Evolutionary conservation across 2,329 filamentous ascomycete species (phyloP).

Genomic region (Chaetomiaceae sp.): DNA sequence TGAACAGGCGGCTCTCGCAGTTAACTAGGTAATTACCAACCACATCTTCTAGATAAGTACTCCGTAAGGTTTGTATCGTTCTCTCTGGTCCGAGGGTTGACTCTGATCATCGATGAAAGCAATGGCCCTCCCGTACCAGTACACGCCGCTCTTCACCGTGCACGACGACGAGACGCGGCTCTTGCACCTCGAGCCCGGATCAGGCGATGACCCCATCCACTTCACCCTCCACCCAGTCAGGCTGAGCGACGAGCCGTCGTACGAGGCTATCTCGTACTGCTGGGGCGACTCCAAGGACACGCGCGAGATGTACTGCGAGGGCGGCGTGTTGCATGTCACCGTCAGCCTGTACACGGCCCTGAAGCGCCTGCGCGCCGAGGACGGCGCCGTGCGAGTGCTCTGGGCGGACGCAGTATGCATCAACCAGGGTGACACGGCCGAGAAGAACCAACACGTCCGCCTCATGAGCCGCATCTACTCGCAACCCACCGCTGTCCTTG

Average conservation of each 20-base stretch:
- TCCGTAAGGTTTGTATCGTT: too few relatives aligned
- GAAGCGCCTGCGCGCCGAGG: background rate
- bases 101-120: too few relatives aligned
- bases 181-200: background rate
- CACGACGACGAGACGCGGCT: constrained; percentile 1
- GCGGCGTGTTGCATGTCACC: background rate
- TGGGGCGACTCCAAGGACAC: background rate
- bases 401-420: constrained; percentile 2
- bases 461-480: constrained; percentile 4
- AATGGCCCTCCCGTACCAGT: background rate
- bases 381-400: background rate
- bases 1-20: too few relatives aligned
- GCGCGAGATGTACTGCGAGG: background rate
- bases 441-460: background rate
- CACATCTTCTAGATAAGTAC: too few relatives aligned
- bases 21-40: too few relatives aligned
- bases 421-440: background rate
- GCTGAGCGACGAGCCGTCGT: background rate
- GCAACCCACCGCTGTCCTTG: background rate
- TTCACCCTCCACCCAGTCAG: background rate
- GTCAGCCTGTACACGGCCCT: constrained; percentile 2
- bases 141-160: background rate
- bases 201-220: background rate
- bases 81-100: too few relatives aligned
- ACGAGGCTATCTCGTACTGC: constrained; percentile 3